Base-by-base conservation (phyloP, 176 grass and related monocot genomes). In the Aechmea fasciata region DNA sequence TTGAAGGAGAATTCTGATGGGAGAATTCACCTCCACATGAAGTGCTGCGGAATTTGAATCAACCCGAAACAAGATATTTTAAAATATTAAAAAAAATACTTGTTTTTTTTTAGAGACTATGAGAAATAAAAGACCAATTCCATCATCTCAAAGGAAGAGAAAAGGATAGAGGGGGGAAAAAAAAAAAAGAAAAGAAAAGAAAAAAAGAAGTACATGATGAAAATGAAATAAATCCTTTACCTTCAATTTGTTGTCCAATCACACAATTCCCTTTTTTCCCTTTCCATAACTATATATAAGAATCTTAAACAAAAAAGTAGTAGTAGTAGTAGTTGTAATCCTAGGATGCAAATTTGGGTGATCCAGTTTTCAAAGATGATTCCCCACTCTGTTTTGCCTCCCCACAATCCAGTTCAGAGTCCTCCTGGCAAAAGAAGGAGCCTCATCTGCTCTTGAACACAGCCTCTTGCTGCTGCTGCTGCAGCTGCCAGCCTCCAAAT, bases 391-490 rank as follows among this genome's bases (percentile, higher is more conserved):
- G 78, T 75, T 89, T 80, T 75, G 71, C 29, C 84, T 88, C 10
- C 88, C 92, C 66, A 90, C 80, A 71, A 99, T 84, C 89, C 94
- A 99, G 3, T 85, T 84, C 84, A 93, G 76, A 0, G 89, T 99
- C 54, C 89, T 85, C 13, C 84, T 70, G 2, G 94, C 94, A 75
- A 99, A 93, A 0, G 94, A 90, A 49, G 87, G 79, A n/a, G 89
- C 54, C 67, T 93, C 82, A 78, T 87, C 94, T 2, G 64, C 71
- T 8, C 83, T 29, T 13, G 94, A 99, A 33, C 73, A 72, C 68
- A 68, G 50, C 22, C 77, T 87, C 74, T 78, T 67, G 64, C 72
- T 72, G 73, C 79, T 82, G 81, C 87, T 87, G 6, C 94, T 72
- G 73, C 79, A 84, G 81, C 87, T 87, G 6, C 94, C 89, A 1